Percentiles rank a stretch among this genome's conserved stretches.
These are phyloP conservation scores for Primulina huaijiensis DNA, from an alignment of 257 asterid genomes.

Conservation along the genomic window DNA sequence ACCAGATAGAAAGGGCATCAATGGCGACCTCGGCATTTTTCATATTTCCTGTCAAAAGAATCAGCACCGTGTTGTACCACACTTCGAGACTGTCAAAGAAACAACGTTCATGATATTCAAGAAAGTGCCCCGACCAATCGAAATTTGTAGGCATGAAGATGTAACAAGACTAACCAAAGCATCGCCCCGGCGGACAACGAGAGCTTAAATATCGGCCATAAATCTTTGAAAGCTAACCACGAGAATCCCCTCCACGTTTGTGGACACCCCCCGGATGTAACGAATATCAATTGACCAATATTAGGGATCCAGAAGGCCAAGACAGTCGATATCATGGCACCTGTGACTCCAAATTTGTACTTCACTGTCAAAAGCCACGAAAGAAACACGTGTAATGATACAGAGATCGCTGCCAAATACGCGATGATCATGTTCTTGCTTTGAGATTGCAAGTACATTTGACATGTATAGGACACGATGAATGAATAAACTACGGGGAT, in stretches of 20 bases:
- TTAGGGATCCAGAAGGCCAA: conserved; percentile 42
- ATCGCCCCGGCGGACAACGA: conserved; percentile 31
- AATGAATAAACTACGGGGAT: conserved; percentile 33
- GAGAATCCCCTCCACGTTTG: conserved; percentile 33
- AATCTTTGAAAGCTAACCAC: conserved; percentile 28
- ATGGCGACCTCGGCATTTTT: conserved; percentile 33
- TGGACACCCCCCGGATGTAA: conserved; percentile 23
- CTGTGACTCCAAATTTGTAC: conserved; percentile 30
- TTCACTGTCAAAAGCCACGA: conserved; percentile 38
- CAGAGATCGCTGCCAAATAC: conserved; percentile 26
- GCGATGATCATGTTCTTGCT: conserved; percentile 38
- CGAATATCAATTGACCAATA: conserved; percentile 25
- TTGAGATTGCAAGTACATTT: conserved; percentile 40
- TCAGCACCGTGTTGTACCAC: conserved; percentile 35
- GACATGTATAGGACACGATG: conserved; percentile 24
- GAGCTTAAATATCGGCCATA: conserved; percentile 32
- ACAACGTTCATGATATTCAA: background rate
- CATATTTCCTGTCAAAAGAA: conserved; percentile 36
- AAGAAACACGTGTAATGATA: conserved; percentile 30
- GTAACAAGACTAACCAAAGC: conserved; percentile 30
- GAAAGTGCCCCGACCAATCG: background rate
- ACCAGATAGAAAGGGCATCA: conserved; percentile 41
- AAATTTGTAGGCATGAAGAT: background rate
- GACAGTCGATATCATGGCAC: conserved; percentile 38
- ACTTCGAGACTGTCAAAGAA: conserved; percentile 33